These are phyloP conservation scores for Elaphomyces granulatus DNA, from an alignment of 495 filamentous ascomycete species.

Conservation along the genomic window DNA sequence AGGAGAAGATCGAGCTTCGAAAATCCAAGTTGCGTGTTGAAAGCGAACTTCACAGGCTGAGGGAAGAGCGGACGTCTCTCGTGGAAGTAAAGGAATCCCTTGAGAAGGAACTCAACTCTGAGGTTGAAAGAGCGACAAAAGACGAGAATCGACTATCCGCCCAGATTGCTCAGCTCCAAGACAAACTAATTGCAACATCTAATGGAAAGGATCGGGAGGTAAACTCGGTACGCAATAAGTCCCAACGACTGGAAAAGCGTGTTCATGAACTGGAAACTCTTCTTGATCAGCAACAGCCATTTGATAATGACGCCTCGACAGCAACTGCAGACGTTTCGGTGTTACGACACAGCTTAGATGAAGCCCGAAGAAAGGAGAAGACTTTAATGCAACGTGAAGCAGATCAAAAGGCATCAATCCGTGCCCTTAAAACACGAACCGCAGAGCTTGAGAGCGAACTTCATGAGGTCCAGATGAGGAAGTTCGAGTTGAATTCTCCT, in stretches of 20 bases:
- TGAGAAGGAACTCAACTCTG: conserved; percentile 39
- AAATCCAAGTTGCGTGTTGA: conserved; percentile 45
- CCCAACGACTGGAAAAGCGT: conserved; percentile 44
- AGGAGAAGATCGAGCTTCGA: conserved; percentile 47
- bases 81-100: conserved; percentile 36
- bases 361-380: conserved; percentile 48
- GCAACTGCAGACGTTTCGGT: conserved; percentile 42
- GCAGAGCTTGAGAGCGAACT: conserved; percentile 41
- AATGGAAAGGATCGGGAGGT: conserved; percentile 36
- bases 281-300: conserved; percentile 25
- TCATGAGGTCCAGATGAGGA: conserved; percentile 37
- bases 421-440: conserved; percentile 40
- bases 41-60: conserved; percentile 41
- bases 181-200: conserved; percentile 26
- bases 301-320: conserved; percentile 22
- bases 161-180: conserved; percentile 44
- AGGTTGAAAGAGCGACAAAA: conserved; percentile 39
- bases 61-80: conserved; percentile 40
- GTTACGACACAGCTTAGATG: conserved; percentile 45
- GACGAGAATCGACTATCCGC: conserved; percentile 44
- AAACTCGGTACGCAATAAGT: conserved; percentile 35
- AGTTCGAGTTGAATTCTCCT: conserved; percentile 30
- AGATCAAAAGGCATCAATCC: conserved; percentile 39
- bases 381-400: conserved; percentile 48
- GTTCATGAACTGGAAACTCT: conserved; percentile 43